Evolutionary conservation across 2,329 filamentous ascomycete species (phyloP), one percentile per base, ranked within the genome.

Genomic region (Rosellinia necatrix): DNA sequence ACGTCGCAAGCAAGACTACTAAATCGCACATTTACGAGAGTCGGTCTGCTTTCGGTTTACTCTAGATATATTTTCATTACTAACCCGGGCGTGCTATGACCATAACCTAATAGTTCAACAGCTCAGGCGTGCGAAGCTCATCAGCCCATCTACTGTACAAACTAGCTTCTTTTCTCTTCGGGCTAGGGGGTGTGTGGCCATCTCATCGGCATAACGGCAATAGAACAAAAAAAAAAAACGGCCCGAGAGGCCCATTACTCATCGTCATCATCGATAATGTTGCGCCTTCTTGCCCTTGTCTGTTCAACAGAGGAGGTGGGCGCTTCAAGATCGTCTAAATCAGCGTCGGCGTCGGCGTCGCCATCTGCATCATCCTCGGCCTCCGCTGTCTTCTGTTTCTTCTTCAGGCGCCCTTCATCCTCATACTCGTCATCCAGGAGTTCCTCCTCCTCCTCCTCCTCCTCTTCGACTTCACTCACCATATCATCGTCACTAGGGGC

Each of bases 401-500:
- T 84, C 42, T 73, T 72, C 7, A 74, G 73, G 13, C 76, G 77
- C 12, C 65, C 66, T 56, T 75, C 73, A 19, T 78, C 76, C 0
- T 81, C 79, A 0, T 81, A 78, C 7, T 83, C 80, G n/a, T 81
- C 78, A 32, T 69, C 66, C 0, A 80, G 65, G 3, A 81, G 62
- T 21, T 81, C 83, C 52, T 85, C 84, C 34, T 85, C 84, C 1
- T 85, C 84, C 1, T 89, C 86, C 17, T 86, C 86, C 1, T 81
- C 84, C 3, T 78, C 83, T 27, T 81, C 84, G 56, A 78, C 75
- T 35, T 83, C 84, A n/a, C 66, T 67, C 37, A 74, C 71, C 52
- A 72, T 72, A 37, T 92, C 90, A 56, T 91, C 88, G 62, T 91
- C 89, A 65, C 87, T 91, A 3, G 79, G 80, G 3, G 88, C 90